Evolutionary conservation across 1,284 basidiomycete species (phyloP).

Genomic region (Irpex lacteus): DNA sequence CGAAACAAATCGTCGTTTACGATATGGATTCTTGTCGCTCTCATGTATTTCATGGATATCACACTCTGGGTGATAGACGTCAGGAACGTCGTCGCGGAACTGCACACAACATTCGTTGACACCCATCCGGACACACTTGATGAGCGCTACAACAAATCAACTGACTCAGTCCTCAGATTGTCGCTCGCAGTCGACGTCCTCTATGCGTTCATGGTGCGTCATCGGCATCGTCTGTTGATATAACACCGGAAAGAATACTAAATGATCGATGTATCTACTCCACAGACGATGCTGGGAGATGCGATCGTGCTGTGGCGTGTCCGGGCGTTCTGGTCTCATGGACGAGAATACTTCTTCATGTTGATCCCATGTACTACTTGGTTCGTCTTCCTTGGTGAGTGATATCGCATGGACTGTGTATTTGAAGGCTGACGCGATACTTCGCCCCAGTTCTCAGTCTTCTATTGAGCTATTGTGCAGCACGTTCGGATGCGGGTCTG

Average conservation of each 20-base stretch:
- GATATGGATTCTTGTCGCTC: conserved; percentile 8
- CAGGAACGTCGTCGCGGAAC: conserved; percentile 12
- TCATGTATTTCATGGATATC: conserved; percentile 14
- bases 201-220: conserved; percentile 16
- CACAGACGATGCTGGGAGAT: conserved; percentile 14
- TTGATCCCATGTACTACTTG: conserved; percentile 11
- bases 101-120: conserved; percentile 7
- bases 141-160: conserved; percentile 6
- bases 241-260: neutral
- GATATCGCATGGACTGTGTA: neutral
- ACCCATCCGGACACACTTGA: conserved; percentile 4
- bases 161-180: neutral
- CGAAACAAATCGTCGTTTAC: conserved; percentile 4
- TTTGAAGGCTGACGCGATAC: neutral
- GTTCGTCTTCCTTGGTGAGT: conserved; percentile 14
- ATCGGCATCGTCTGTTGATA: neutral
- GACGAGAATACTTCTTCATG: conserved; percentile 10
- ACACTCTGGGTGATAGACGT: conserved; percentile 18
- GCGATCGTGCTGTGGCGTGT: conserved; percentile 14
- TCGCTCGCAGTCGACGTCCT: conserved; percentile 9
- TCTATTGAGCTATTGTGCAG: conserved; percentile 14
- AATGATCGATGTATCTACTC: neutral
- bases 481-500: conserved; percentile 9
- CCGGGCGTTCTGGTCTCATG: conserved; percentile 14
- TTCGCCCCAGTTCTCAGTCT: conserved; percentile 7